Percentiles rank a stretch among this genome's conserved stretches.
Evolutionary conservation across 148 eudicot genomes (phyloP).

Genomic region (Pharnaceum exiguum): DNA sequence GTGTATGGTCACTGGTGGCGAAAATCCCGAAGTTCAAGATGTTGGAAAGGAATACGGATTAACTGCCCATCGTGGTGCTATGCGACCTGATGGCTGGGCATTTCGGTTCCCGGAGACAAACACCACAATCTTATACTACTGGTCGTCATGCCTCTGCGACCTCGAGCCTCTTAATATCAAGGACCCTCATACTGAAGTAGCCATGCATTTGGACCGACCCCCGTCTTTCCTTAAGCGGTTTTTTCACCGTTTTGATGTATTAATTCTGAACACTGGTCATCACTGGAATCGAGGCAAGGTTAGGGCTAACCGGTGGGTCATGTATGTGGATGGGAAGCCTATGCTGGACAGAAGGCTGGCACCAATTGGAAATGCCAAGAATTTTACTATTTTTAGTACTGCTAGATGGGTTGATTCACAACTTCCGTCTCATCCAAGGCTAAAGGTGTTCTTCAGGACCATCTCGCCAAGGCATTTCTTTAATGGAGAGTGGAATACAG

Average conservation of each 20-base stretch:
- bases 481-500: slow-evolving; percentile 63
- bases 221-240: slow-evolving; percentile 37
- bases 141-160: slow-evolving; percentile 62
- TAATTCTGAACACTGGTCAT: slow-evolving; percentile 59
- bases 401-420: slow-evolving; percentile 51
- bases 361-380: slow-evolving; percentile 51
- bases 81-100: slow-evolving; percentile 63
- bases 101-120: slow-evolving; percentile 45
- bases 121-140: slow-evolving; percentile 54
- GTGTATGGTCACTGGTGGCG: slow-evolving; percentile 67
- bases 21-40: slow-evolving; percentile 37
- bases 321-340: slow-evolving; percentile 48
- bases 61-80: slow-evolving; percentile 29
- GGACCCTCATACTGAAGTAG: slow-evolving; percentile 30
- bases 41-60: slow-evolving; percentile 45
- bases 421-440: slow-evolving; percentile 31
- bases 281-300: slow-evolving; percentile 63
- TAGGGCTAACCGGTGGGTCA: slow-evolving; percentile 58
- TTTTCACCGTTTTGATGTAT: slow-evolving; percentile 37
- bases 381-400: slow-evolving; percentile 37
- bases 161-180: slow-evolving; percentile 28
- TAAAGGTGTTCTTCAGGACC: slow-evolving; percentile 54
- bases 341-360: slow-evolving; percentile 31
- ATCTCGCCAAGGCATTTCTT: slow-evolving; percentile 61
- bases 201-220: slow-evolving; percentile 67